Percentiles rank a stretch among this genome's conserved stretches.
Conservation (phyloP, 140 eudicot species). For the Stevia rebaudiana region DNA sequence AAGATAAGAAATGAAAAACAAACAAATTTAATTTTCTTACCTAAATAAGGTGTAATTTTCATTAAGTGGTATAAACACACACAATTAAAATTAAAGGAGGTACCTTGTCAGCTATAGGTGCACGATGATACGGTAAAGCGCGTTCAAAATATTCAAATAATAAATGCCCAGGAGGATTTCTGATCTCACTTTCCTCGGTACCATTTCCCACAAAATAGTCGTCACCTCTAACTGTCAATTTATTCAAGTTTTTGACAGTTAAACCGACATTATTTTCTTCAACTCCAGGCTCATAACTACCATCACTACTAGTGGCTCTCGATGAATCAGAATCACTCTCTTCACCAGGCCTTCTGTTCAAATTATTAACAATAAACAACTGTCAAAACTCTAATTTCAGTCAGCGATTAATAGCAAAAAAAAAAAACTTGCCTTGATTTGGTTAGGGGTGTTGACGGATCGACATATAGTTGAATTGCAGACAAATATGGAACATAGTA, state of each 20-base stretch:
- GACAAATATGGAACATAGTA: slow-evolving; percentile 92
- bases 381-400: neutral
- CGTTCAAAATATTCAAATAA: slow-evolving; percentile 67
- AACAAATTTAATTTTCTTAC: neutral
- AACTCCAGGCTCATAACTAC: slow-evolving; percentile 49
- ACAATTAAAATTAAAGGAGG: neutral
- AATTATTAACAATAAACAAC: neutral
- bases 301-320: slow-evolving; percentile 64
- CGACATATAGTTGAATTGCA: slow-evolving; percentile 82
- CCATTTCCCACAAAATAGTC: slow-evolving; percentile 31
- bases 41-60: neutral
- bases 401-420: neutral
- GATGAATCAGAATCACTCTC: slow-evolving; percentile 86
- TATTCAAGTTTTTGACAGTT: slow-evolving; percentile 31
- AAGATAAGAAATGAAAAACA: neutral
- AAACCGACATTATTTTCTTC: slow-evolving; percentile 26
- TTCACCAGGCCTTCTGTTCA: slow-evolving; percentile 65
- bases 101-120: slow-evolving; percentile 89
- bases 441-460: slow-evolving; percentile 52
- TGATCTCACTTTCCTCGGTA: slow-evolving; percentile 46
- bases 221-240: slow-evolving; percentile 25
- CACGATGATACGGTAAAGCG: slow-evolving; percentile 70
- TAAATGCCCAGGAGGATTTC: slow-evolving; percentile 73
- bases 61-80: neutral
- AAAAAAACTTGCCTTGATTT: slow-evolving; percentile 41